phyloP scores from a whole-genome alignment of 2,329 filamentous ascomycete species.

The Ophiostoma piceae region DNA sequence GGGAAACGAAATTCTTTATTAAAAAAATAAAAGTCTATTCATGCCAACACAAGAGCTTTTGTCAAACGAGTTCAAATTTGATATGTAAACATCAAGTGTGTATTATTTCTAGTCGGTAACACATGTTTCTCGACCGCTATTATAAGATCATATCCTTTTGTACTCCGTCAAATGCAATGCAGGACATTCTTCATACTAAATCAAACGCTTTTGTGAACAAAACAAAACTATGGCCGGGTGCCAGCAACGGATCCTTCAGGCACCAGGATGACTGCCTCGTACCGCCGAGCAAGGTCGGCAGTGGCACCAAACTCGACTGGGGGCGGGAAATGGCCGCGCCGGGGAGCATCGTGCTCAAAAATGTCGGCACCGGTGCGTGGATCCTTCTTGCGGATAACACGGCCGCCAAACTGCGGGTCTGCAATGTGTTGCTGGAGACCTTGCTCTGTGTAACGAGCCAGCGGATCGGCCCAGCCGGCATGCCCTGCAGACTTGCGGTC shows the following conservation, averaged over 20 bases:
- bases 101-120: no score
- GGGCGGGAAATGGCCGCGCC: conserved; percentile 23
- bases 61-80: no score
- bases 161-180: background rate
- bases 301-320: conserved; percentile 24
- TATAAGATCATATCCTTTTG: background rate
- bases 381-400: conserved; percentile 24
- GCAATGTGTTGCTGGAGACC: conserved; percentile 25
- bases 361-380: conserved; percentile 5
- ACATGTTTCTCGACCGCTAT: background rate
- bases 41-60: no score
- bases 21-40: no score
- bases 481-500: conserved; percentile 20
- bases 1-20: no score
- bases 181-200: background rate
- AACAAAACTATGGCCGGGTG: background rate
- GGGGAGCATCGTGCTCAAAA: conserved; percentile 25
- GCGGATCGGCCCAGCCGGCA: conserved; percentile 27
- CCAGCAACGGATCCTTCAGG: conserved; percentile 15
- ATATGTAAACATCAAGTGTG: no score
- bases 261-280: conserved; percentile 19
- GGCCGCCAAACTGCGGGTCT: conserved; percentile 24
- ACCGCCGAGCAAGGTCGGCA: conserved; percentile 25
- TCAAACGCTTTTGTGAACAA: background rate
- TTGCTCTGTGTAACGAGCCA: conserved; percentile 23